These are phyloP conservation scores for Calamus simplicifolius DNA, from an alignment of 176 grass and related monocot genomes.

Conservation along the genomic window DNA sequence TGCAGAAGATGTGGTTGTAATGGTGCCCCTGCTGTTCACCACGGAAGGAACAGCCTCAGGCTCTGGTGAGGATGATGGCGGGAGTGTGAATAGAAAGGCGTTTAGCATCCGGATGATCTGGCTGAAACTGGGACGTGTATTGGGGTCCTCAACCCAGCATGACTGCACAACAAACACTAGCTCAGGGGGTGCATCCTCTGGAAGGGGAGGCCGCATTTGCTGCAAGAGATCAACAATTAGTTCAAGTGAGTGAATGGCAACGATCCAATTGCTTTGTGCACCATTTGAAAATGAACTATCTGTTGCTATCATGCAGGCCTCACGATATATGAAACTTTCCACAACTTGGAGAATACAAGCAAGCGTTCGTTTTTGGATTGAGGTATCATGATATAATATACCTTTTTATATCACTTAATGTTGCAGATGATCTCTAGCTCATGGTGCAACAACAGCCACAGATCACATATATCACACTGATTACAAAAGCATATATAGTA, in stretches of 20 bases:
- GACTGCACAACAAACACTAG: constrained; percentile 78
- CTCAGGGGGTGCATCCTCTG: constrained; percentile 63
- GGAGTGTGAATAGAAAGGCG: constrained; percentile 57
- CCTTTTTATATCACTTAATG: too few relatives aligned
- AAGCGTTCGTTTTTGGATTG: too few relatives aligned
- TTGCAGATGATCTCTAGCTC: too few relatives aligned
- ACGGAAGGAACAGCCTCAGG: constrained; percentile 27
- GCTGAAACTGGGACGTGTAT: constrained; percentile 71
- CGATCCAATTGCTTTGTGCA: too few relatives aligned
- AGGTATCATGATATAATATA: too few relatives aligned
- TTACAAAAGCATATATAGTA: too few relatives aligned
- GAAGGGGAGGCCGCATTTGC: constrained; percentile 80
- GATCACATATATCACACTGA: too few relatives aligned
- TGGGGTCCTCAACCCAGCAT: constrained; percentile 93
- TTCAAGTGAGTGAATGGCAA: constrained; percentile 2
- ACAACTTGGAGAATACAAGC: too few relatives aligned
- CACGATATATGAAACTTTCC: too few relatives aligned
- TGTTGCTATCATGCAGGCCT: too few relatives aligned
- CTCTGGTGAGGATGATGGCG: constrained; percentile 23
- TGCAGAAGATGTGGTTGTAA: constrained; percentile 56
- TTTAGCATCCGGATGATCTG: constrained; percentile 95
- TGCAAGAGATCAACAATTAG: constrained; percentile 20
- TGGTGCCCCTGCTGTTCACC: constrained; percentile 38
- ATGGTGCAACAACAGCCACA: too few relatives aligned
- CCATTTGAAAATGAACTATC: too few relatives aligned